Percentiles rank a stretch among this genome's conserved stretches.
Conservation (phyloP, 768 basidiomycete species). For the Dendrothele bispora region DNA sequence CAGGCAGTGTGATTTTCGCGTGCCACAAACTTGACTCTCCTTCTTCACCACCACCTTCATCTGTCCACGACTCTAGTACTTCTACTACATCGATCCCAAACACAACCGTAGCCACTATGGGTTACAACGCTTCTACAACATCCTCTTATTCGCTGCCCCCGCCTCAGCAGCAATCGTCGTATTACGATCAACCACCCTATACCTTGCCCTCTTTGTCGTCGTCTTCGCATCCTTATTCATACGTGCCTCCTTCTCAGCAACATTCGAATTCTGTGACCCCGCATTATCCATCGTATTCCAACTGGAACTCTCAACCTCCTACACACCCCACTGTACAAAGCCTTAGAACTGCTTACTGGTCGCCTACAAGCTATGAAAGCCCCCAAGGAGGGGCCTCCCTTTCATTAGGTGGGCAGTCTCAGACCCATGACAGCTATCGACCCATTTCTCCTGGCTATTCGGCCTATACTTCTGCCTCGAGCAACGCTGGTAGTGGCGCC, state of each 20-base stretch:
- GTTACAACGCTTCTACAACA: constrained; percentile 37
- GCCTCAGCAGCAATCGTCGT: constrained; percentile 19
- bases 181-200: constrained; percentile 46
- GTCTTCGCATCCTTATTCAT: constrained; percentile 20
- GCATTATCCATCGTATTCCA: constrained; percentile 33
- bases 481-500: neutral
- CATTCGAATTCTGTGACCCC: constrained; percentile 27
- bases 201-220: constrained; percentile 40
- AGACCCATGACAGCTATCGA: constrained; percentile 2
- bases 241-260: constrained; percentile 28
- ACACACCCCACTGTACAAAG: constrained; percentile 4
- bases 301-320: neutral
- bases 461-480: constrained; percentile 3
- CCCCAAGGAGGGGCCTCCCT: neutral
- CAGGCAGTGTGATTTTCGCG: constrained; percentile 71
- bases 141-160: constrained; percentile 13
- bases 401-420: constrained; percentile 4
- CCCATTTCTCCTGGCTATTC: constrained; percentile 6
- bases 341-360: constrained; percentile 5
- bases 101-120: constrained; percentile 46
- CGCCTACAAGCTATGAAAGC: constrained; percentile 4
- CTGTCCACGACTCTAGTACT: constrained; percentile 5
- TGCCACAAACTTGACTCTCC: constrained; percentile 64
- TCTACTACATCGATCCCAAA: constrained; percentile 34
- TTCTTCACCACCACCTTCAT: constrained; percentile 21